Evolutionary conservation across 257 asterid genomes (phyloP).

Genomic region (Lycium barbarum): DNA sequence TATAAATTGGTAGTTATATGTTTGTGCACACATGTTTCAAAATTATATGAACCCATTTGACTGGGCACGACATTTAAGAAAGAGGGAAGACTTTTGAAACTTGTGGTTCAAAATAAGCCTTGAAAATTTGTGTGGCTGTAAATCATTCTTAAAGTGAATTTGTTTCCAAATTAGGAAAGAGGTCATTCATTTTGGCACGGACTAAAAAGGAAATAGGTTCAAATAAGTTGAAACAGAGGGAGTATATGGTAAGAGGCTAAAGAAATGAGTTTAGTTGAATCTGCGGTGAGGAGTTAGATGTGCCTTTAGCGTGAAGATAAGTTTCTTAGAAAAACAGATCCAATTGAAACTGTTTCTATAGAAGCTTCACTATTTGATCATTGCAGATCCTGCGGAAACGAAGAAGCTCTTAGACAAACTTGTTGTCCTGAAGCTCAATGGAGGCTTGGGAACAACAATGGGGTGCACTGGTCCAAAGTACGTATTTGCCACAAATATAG

Average conservation of each 20-base stretch:
- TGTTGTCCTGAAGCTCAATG: constrained; percentile 94
- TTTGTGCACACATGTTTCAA: neutral
- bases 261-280: neutral
- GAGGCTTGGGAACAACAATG: constrained; percentile 99
- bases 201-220: too few relatives aligned
- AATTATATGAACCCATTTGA: neutral
- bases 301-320: neutral
- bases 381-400: constrained; percentile 70
- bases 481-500: constrained; percentile 29
- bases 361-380: constrained; percentile 31
- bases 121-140: too few relatives aligned
- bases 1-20: neutral
- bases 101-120: too few relatives aligned
- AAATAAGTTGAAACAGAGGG: too few relatives aligned
- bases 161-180: too few relatives aligned
- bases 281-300: neutral
- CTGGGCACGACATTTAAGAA: too few relatives aligned
- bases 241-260: neutral
- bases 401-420: constrained; percentile 88
- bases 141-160: too few relatives aligned
- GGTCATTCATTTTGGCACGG: too few relatives aligned
- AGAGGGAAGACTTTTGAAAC: too few relatives aligned
- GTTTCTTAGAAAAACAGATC: constrained; percentile 5
- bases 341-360: neutral
- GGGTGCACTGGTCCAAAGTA: constrained; percentile 99